A percentile compares a stretch with the other conserved stretches of the same genome.
Conservation (phyloP, 805 yeast species). For the Starmerella vaccinii region DNA sequence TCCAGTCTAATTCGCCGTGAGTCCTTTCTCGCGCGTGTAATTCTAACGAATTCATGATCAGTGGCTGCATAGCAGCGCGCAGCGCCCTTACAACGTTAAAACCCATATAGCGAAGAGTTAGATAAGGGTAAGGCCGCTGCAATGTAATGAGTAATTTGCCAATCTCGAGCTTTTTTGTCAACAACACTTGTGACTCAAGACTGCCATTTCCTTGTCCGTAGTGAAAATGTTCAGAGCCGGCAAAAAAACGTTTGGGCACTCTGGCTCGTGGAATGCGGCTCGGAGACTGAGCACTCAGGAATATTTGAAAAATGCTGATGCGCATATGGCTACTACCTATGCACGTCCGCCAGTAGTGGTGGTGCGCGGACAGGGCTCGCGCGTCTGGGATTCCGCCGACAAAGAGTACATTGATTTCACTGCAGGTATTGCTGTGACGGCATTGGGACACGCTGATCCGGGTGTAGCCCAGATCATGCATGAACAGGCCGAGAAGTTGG, state of each 20-base stretch:
- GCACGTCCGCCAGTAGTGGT: constrained; percentile 48
- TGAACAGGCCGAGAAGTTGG: constrained; percentile 61
- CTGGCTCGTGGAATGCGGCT: not conserved
- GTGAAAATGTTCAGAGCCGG: not conserved
- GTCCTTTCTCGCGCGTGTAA: no score
- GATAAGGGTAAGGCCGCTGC: constrained; percentile 4
- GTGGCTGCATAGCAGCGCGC: no score
- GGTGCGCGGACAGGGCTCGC: constrained; percentile 72
- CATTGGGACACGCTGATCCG: constrained; percentile 76
- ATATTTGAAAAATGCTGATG: constrained; percentile 1
- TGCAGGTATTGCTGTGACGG: constrained; percentile 96
- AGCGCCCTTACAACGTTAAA: no score
- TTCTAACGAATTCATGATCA: no score
- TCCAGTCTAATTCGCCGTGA: not conserved
- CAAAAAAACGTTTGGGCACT: not conserved
- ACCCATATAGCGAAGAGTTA: not conserved
- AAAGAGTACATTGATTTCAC: constrained; percentile 75
- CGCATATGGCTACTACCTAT: constrained; percentile 32
- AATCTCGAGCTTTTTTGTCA: not conserved
- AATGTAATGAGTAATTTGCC: constrained; percentile 7
- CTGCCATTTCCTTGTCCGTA: no score
- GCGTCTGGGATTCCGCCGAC: constrained; percentile 69
- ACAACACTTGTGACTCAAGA: no score
- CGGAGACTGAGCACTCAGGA: constrained; percentile 5
- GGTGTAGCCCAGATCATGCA: constrained; percentile 59